Evolutionary conservation across 202 grass and related monocot genomes (phyloP), one percentile per base, ranked within the genome.

Genomic region (Miscanthus sacchariflorus): DNA sequence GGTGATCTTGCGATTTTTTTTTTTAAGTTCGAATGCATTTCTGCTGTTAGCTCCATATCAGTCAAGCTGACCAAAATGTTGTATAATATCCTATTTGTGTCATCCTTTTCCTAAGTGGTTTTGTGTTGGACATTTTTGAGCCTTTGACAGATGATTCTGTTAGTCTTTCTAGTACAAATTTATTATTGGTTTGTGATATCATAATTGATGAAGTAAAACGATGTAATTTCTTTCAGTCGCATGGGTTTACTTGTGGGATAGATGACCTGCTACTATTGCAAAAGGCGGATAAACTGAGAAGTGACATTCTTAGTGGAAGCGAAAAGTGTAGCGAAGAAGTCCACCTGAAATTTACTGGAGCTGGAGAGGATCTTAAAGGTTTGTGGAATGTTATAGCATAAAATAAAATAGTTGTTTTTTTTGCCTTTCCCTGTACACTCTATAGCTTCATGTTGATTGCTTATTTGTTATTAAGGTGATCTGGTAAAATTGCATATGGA

Each of bases 221-320:
- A 27, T 33, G 12, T 85, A 44, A 27, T 70, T 83, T 79, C 38
- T 85, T 56, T 85, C 90, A 99, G 96, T 84, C 95, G 11, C 92
- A 99, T 89, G 96, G 96, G 13, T 96, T 95, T 91, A 99, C 96
- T 58, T 99, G 96, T 86, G 96, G 96, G 90, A 79, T 99, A 78
- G 94, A 90, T 50, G 96, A 99, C 73, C 94, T 99, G 52, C 74
- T 99, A 81, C 79, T 92, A 81, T 70, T 48, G 77, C 70, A 84
- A 76, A 36, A 75, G 27, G 67, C 81, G 18, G 86, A 99, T 89
- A 5, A 11, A 15, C 1, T 43, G 74, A 90, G 96, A 80, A 79
- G 10, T 4, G 12, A 72, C 70, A 89, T 93, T 86, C 58, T 99
- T 30, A 19, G 42, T 15, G 65, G 5, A 82, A 91, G 85, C 76